phyloP scores from a whole-genome alignment of 441 rosid genomes.

The Mallotus repandus region DNA sequence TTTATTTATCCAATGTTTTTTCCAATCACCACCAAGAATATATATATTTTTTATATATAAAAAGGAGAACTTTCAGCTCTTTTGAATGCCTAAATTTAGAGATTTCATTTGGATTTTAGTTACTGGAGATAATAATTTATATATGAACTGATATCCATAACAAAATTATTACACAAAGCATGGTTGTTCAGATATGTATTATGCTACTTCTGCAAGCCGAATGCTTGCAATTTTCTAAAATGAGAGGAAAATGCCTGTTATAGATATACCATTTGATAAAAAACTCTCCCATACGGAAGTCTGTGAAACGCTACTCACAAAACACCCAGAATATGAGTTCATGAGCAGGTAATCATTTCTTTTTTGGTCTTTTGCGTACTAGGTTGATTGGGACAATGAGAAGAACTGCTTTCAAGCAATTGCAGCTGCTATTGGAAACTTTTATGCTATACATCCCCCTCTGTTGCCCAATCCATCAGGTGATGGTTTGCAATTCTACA shows the following conservation, averaged over 20 bases:
- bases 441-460: conserved; percentile 91
- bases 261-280: background rate
- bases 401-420: conserved; percentile 76
- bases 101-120: conserved; percentile 4
- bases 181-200: background rate
- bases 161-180: background rate
- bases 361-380: conserved; percentile 20
- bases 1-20: background rate
- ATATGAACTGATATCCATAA: background rate
- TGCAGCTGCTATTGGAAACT: conserved; percentile 86
- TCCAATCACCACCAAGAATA: too few relatives aligned
- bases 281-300: background rate
- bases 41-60: too few relatives aligned
- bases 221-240: background rate
- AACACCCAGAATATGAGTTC: background rate
- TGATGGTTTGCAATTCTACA: conserved; percentile 63
- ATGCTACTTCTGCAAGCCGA: background rate
- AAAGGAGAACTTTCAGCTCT: background rate
- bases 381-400: conserved; percentile 94
- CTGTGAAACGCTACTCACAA: background rate
- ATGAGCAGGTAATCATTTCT: conserved; percentile 2
- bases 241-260: background rate
- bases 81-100: background rate
- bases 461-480: conserved; percentile 84
- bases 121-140: background rate